These are phyloP conservation scores for Crithidia bombi DNA, from an alignment of 208 protist species.

Conservation along the genomic window DNA sequence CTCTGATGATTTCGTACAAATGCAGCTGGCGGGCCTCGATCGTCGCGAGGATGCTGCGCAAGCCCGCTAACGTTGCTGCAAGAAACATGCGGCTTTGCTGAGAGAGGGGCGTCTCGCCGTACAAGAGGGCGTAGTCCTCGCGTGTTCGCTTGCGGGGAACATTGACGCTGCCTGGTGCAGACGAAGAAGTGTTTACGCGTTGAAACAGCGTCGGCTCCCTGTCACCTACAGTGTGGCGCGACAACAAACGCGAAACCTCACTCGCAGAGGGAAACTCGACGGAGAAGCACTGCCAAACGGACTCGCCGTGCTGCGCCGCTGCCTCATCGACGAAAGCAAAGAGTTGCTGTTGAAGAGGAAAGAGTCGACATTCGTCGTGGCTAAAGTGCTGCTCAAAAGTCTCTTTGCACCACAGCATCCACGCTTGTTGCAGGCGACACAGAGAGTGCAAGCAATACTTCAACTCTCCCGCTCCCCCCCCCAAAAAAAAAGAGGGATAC, in stretches of 20 bases:
- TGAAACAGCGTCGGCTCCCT: slow-evolving; percentile 8
- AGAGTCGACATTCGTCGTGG: slow-evolving; percentile 51
- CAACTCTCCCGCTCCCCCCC: neutral
- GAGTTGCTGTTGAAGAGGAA: slow-evolving; percentile 73
- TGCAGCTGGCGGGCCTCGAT: slow-evolving; percentile 68
- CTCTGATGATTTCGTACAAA: slow-evolving; percentile 89
- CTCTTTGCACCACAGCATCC: slow-evolving; percentile 83
- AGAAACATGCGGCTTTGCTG: slow-evolving; percentile 80
- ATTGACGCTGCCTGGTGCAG: neutral
- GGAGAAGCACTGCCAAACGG: slow-evolving; percentile 71
- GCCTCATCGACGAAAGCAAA: slow-evolving; percentile 76
- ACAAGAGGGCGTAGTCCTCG: slow-evolving; percentile 65
- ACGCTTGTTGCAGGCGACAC: too few relatives aligned
- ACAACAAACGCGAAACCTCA: slow-evolving; percentile 48
- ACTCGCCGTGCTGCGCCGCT: neutral
- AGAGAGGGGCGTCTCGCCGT: slow-evolving; percentile 64
- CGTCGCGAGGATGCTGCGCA: slow-evolving; percentile 34
- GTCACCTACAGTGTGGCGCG: slow-evolving; percentile 29
- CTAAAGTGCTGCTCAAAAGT: slow-evolving; percentile 68
- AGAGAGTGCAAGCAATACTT: neutral
- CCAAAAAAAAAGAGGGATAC: neutral
- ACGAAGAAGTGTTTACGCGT: too few relatives aligned
- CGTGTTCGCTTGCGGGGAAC: slow-evolving; percentile 25
- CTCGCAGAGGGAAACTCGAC: slow-evolving; percentile 80
- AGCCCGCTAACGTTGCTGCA: slow-evolving; percentile 45